Conservation (phyloP, 208 protist species). For the Leishmania tarentolae region DNA sequence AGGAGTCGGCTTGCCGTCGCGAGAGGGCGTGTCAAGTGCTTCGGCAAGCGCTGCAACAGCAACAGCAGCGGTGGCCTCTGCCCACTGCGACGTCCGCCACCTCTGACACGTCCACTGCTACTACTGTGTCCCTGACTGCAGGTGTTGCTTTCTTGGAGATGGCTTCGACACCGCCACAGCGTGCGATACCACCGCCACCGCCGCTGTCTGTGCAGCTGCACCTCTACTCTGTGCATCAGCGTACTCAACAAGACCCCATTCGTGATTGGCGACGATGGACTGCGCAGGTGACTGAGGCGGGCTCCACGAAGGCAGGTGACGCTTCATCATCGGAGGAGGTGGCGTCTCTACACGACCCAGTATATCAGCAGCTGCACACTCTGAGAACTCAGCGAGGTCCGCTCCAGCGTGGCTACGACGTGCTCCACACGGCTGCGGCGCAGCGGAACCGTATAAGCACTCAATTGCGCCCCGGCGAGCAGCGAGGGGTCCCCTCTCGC, state of each 20-base stretch:
- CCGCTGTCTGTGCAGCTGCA: conserved; percentile 37
- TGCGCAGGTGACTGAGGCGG: not conserved
- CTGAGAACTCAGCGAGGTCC: not conserved
- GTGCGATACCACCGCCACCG: conserved; percentile 38
- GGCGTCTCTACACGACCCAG: not conserved
- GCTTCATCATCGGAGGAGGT: not conserved
- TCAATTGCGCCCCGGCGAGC: not conserved
- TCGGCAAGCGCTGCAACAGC: not conserved
- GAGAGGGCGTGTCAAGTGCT: conserved; percentile 13
- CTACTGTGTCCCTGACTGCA: not conserved
- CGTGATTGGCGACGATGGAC: not conserved
- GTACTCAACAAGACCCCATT: not conserved
- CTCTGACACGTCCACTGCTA: no score
- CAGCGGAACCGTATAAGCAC: not conserved
- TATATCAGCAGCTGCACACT: not conserved
- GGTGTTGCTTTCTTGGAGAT: conserved; percentile 16
- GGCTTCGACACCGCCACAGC: conserved; percentile 3
- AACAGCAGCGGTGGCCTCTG: not conserved
- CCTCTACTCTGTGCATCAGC: conserved; percentile 24
- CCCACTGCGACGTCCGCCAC: not conserved
- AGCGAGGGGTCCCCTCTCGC: conserved; percentile 6
- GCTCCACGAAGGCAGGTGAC: not conserved
- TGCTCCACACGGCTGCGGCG: not conserved
- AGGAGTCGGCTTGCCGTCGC: not conserved
- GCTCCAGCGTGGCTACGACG: conserved; percentile 3